phyloP scores from a whole-genome alignment of 768 basidiomycete species.

The Tephrocybe sp. region DNA sequence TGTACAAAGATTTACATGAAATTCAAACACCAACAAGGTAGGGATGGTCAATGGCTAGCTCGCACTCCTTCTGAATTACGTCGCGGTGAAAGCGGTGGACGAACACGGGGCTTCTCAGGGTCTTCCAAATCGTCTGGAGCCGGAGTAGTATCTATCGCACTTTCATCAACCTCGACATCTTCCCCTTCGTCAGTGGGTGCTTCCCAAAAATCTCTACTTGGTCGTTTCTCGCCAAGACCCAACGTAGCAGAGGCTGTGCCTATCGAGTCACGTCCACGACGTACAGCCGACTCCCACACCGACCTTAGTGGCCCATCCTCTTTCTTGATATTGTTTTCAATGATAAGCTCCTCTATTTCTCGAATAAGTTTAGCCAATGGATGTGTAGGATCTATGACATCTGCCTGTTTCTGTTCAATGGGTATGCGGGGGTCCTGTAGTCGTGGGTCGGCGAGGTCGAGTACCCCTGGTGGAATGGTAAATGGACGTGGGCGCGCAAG shows the following conservation, averaged over 20 bases:
- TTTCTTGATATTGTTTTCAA: slow-evolving; percentile 60
- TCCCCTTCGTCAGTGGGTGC: not conserved
- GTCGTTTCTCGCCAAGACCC: not conserved
- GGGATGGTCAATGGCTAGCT: not conserved
- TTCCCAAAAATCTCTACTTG: slow-evolving; percentile 9
- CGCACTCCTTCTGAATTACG: not conserved
- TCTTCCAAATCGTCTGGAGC: not conserved
- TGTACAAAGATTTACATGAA: no score
- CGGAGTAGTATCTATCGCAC: not conserved
- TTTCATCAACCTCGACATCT: not conserved
- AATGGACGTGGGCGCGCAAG: slow-evolving; percentile 39
- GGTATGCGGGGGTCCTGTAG: not conserved
- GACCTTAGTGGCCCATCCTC: slow-evolving; percentile 60
- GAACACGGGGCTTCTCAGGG: not conserved
- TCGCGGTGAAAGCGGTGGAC: slow-evolving; percentile 2
- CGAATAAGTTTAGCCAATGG: slow-evolving; percentile 39
- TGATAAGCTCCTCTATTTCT: slow-evolving; percentile 67
- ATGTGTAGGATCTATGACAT: slow-evolving; percentile 15
- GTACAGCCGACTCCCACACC: slow-evolving; percentile 49
- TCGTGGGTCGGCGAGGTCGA: slow-evolving; percentile 11
- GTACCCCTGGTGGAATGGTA: slow-evolving; percentile 12
- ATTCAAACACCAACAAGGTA: no score
- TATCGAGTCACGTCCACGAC: slow-evolving; percentile 14
- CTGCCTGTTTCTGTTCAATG: not conserved
- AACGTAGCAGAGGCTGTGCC: not conserved